Evolutionary conservation across 352 stramenopile species (phyloP), one percentile per base, ranked within the genome.

Genomic region (Plasmopara muralis): DNA sequence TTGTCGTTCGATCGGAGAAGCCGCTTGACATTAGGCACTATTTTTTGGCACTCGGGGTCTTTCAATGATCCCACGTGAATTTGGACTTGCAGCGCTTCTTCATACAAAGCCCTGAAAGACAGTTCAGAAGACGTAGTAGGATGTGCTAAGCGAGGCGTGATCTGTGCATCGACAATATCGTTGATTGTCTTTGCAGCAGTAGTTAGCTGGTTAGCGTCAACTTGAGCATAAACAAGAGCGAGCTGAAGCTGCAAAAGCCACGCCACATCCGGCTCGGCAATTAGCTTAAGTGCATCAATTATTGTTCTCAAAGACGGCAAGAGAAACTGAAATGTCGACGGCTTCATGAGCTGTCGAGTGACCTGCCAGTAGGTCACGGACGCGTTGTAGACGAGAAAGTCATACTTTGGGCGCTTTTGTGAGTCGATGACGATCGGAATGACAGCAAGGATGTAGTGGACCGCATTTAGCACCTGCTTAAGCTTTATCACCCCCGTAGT

Each of bases 311-410:
- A 67, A 7, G 83, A 88, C 12, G 74, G 62, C n/a, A 72, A 47
- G 7, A 93, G 62, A 47, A 89, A 87, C 57, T 87, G 78, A 25
- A 85, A 85, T 1, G 68, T 88, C 4, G 72, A 70, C 10, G 65
- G 62, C 48, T 93, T 92, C 72, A 97, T 90, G 25, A 95, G 66
- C 49, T 84, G 74, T 5, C 87, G 68, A 42, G 83, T 71, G 43
- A 96, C 75, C 15, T 81, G 78, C 87, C 87, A 96, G 47, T 90
- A 93, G 28, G 76, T 73, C 9, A 96, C 74, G 0, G 82, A 95
- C 9, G 83, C 83, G 48, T 97, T 97, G 81, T 96, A 96, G 47
- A 96, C 72, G 13, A 97, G 71, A 53, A 96, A 96, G 47, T 94
- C 76, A 66, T 97, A 96, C 9, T 62, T 57, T 9, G 77, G 75